A percentile compares a stretch with the other conserved stretches of the same genome.
phyloP scores from a whole-genome alignment of 192 early-diverging fungal species.

The Diversispora epigaea region DNA sequence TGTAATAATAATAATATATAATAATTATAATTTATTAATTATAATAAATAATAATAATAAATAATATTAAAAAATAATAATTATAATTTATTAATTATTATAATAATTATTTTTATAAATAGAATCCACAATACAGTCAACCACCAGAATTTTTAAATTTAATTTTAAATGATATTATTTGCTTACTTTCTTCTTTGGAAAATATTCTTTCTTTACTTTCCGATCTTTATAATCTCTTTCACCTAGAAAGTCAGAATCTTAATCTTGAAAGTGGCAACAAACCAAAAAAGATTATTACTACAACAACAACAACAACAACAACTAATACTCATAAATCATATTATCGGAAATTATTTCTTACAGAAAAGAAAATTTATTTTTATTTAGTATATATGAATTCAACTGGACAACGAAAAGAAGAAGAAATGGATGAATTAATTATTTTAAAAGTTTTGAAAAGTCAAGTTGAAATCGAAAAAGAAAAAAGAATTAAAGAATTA shows the following conservation, averaged over 20 bases:
- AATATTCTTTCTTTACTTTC: conserved; percentile 17
- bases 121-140: conserved; percentile 27
- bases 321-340: background rate
- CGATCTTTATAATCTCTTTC: conserved; percentile 23
- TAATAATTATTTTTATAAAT: background rate
- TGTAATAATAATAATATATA: no score
- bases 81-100: no score
- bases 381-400: conserved; percentile 26
- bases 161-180: conserved; percentile 22
- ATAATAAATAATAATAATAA: background rate
- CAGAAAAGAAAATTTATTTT: conserved; percentile 31
- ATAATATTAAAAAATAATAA: no score
- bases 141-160: conserved; percentile 19
- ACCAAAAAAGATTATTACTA: background rate
- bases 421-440: no score
- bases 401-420: background rate
- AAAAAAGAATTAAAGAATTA: background rate
- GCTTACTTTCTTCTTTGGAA: background rate
- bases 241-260: background rate
- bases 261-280: background rate
- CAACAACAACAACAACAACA: no score
- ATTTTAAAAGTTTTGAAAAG: background rate
- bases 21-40: background rate
- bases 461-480: background rate
- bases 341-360: conserved; percentile 9